Evolutionary conservation across 2,329 filamentous ascomycete species (phyloP).

Genomic region (Colletotrichum sp.): DNA sequence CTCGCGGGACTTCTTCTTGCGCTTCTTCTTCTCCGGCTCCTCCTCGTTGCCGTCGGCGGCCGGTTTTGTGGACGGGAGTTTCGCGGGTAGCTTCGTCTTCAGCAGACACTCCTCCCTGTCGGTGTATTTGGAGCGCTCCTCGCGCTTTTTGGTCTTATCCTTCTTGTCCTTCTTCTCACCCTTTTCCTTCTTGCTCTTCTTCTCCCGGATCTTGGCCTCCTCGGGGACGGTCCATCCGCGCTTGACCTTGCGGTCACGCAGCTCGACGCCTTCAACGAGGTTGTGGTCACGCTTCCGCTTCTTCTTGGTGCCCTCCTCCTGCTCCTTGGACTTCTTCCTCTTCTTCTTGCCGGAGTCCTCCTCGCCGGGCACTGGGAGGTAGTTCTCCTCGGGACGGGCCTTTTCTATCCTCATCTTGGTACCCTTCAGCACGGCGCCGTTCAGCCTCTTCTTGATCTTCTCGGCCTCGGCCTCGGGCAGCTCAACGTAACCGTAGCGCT

Average conservation of each 20-base stretch:
- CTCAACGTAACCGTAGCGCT: slow-evolving; percentile 88
- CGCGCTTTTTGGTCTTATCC: slow-evolving; percentile 60
- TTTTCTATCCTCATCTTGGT: slow-evolving; percentile 84
- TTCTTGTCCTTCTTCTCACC: slow-evolving; percentile 50
- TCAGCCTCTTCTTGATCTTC: slow-evolving; percentile 89
- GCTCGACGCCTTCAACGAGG: slow-evolving; percentile 68
- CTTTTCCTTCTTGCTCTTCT: slow-evolving; percentile 49
- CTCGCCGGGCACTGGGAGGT: slow-evolving; percentile 38
- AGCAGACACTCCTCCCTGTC: slow-evolving; percentile 83
- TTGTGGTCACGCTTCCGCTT: slow-evolving; percentile 59
- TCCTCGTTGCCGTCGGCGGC: slow-evolving; percentile 44
- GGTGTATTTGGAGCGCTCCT: slow-evolving; percentile 77
- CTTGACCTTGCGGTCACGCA: slow-evolving; percentile 81
- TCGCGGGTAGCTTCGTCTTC: slow-evolving; percentile 71
- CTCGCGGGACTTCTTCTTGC: slow-evolving; percentile 65
- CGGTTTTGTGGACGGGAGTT: slow-evolving; percentile 41
- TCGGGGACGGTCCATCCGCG: slow-evolving; percentile 83
- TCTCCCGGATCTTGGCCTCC: slow-evolving; percentile 51
- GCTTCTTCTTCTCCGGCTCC: slow-evolving; percentile 53
- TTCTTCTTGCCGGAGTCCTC: slow-evolving; percentile 41
- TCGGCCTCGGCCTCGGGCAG: slow-evolving; percentile 82
- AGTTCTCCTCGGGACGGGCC: slow-evolving; percentile 68
- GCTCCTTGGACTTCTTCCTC: slow-evolving; percentile 43
- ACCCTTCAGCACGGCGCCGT: slow-evolving; percentile 85
- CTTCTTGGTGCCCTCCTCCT: slow-evolving; percentile 39